Base-by-base conservation (phyloP, 805 yeast genomes). In the Yamadazyma insecticola region DNA sequence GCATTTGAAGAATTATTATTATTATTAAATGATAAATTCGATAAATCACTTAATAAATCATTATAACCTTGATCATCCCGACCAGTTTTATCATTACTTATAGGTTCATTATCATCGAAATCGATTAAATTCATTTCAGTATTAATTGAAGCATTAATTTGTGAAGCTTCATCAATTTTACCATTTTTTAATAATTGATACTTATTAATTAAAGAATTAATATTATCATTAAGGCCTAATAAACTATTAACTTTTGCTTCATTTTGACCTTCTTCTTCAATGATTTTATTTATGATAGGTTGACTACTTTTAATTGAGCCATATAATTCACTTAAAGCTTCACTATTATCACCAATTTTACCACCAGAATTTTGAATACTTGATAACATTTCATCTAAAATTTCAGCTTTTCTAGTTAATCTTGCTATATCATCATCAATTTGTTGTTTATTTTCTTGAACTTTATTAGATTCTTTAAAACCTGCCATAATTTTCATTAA, bases 401-500 rank as follows among this genome's bases (percentile, higher is more conserved):
- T 67, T 42, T 85, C 95, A 10, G 87, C 84, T 60, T 92, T 92
- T 35, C 95, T 74, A 46, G 77, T 80, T 48, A 92, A 70, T 53
- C 84, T 81, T 28, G 83, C 86, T 32, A 92, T 67, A 50, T 92
- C 97, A 41, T 82, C 86, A 20, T 81, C 78, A 20, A 89, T 81
- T 45, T 83, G 77, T 35, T 83, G 85, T 50, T 77, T 78, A 43
- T 87, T 83, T 47, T 80, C 84, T 33, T 76, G 75, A 13, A 72
- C 64, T 27, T 41, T 41, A 39, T 78, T 76, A 53, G 88, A 96
- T 48, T 84, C 87, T 55, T 84, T 84, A 67, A 87, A 92, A 5
- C 99, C 99, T 4, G 97, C 95, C 96, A 92, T 88, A 45, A 92
- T 78, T 55, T 90, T 88, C 98, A 92, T 92, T 57, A 92, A 72